Evolutionary conservation across 164 flowering plant species (phyloP).

Genomic region (Sedum album): DNA sequence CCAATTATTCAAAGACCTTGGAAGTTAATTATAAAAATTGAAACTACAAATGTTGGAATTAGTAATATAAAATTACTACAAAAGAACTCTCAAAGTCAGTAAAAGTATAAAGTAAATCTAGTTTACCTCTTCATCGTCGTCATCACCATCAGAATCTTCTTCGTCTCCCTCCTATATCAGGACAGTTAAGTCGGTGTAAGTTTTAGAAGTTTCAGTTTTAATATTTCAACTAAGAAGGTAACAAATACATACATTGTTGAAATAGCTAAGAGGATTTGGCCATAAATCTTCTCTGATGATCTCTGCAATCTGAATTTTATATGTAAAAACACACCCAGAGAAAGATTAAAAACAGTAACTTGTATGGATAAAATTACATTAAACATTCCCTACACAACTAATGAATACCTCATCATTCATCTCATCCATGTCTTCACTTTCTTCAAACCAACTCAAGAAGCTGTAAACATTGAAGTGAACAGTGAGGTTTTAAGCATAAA

Average conservation of each 20-base stretch:
- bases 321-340: neutral
- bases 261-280: conserved; percentile 70
- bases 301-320: neutral
- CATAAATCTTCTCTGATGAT: conserved; percentile 3
- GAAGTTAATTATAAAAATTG: no score
- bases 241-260: conserved; percentile 47
- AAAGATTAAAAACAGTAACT: neutral
- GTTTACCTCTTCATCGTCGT: conserved; percentile 42
- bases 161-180: conserved; percentile 53
- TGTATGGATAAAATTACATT: neutral
- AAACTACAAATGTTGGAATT: no score
- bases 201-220: neutral
- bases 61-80: no score
- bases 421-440: conserved; percentile 9
- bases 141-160: conserved; percentile 50
- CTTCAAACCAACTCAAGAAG: conserved; percentile 8
- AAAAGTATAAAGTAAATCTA: neutral
- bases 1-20: no score
- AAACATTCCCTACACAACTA: neutral
- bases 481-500: no score
- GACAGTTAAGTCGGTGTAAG: neutral
- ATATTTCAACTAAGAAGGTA: neutral
- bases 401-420: conserved; percentile 11
- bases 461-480: neutral
- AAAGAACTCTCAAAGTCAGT: neutral